A percentile compares a stretch with the other conserved stretches of the same genome.
These are phyloP conservation scores for Urochloa ruziziensis DNA, from an alignment of 176 grass and related monocot genomes.

Conservation along the genomic window DNA sequence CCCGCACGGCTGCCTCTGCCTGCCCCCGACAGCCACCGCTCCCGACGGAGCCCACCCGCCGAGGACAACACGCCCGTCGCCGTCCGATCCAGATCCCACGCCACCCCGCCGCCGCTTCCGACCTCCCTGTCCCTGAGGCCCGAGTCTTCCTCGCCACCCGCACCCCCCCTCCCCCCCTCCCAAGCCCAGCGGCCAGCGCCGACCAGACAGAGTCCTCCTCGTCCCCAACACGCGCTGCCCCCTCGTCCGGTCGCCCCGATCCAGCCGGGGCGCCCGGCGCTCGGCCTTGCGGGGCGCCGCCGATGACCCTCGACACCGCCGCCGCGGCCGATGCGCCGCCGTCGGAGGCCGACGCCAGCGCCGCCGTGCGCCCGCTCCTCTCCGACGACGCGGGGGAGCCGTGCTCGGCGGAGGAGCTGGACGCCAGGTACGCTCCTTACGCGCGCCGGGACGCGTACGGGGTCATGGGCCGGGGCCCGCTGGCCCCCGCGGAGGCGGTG, in stretches of 20 bases:
- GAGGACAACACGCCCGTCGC: not conserved
- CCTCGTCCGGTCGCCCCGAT: not conserved
- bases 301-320: constrained; percentile 33
- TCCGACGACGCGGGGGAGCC: not conserved
- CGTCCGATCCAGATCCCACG: constrained; percentile 40
- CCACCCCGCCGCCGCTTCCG: not conserved
- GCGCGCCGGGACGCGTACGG: constrained; percentile 73
- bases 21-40: not conserved
- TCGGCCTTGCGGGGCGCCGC: not conserved
- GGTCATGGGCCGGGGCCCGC: constrained; percentile 62
- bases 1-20: not conserved
- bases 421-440: constrained; percentile 70
- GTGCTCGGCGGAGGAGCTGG: constrained; percentile 54
- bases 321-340: constrained; percentile 16
- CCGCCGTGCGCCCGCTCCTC: not conserved
- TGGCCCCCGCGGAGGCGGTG: constrained; percentile 27
- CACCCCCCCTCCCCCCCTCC: no score
- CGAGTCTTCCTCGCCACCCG: no score
- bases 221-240: not conserved
- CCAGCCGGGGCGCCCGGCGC: not conserved
- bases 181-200: constrained; percentile 2
- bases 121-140: no score
- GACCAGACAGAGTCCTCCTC: constrained; percentile 10
- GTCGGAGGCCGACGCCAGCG: not conserved
- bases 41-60: not conserved